These are phyloP conservation scores for Zasmidium angulare DNA, from an alignment of 2,329 filamentous ascomycete genomes.

Conservation along the genomic window DNA sequence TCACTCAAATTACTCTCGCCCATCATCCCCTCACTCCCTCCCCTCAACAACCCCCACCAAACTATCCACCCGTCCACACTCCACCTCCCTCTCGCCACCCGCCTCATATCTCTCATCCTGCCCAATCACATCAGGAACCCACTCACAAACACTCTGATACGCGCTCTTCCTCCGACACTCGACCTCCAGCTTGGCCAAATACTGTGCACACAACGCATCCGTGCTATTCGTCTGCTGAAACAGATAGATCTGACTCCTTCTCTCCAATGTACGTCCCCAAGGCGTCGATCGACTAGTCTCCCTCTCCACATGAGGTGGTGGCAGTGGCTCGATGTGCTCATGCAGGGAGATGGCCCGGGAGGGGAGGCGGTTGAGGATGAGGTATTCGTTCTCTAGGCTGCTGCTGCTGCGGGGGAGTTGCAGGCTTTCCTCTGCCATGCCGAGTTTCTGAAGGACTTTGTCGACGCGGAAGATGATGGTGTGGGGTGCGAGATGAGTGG, in stretches of 20 bases:
- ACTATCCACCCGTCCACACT: not conserved
- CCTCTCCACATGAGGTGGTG: not conserved
- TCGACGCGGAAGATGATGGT: constrained; percentile 2
- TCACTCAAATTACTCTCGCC: not conserved
- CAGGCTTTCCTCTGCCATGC: not conserved
- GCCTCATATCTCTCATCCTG: constrained; percentile 1
- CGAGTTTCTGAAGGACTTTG: not conserved
- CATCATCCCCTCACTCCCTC: not conserved
- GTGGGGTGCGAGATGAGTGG: not conserved
- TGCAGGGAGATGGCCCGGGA: not conserved
- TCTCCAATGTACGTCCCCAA: not conserved
- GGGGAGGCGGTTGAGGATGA: constrained; percentile 3
- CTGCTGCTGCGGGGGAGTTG: not conserved
- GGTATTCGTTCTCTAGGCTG: constrained; percentile 1
- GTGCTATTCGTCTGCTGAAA: not conserved
- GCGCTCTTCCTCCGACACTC: not conserved
- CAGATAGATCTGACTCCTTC: not conserved
- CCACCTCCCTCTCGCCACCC: constrained; percentile 1
- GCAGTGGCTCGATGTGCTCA: not conserved
- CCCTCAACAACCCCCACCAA: not conserved
- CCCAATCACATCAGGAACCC: not conserved
- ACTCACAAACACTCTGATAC: not conserved
- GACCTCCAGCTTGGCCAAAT: not conserved
- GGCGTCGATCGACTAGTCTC: constrained; percentile 2
- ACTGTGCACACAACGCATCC: constrained; percentile 1